Conservation (phyloP, 257 asterid genomes). For the Solanum habrochaites region DNA sequence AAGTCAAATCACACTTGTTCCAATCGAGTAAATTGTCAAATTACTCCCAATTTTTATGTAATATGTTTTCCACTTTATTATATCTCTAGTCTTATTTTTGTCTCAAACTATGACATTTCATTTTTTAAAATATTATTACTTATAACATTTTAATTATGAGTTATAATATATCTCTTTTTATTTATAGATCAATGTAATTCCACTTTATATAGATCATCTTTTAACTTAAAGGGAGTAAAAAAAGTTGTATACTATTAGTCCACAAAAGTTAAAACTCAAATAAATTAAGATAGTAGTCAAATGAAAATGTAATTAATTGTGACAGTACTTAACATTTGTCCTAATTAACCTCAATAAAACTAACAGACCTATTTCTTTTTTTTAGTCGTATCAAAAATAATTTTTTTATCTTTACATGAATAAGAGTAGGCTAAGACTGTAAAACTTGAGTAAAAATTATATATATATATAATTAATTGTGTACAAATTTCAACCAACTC, state of each 20-base stretch:
- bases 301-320: background rate
- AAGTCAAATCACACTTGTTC: background rate
- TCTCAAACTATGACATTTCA: background rate
- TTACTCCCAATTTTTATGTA: background rate
- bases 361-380: background rate
- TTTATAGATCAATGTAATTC: too few species aligned
- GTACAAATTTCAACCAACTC: background rate
- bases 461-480: background rate
- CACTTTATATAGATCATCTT: too few species aligned
- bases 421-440: too few species aligned
- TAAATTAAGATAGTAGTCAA: background rate
- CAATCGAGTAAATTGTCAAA: background rate
- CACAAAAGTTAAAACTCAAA: background rate
- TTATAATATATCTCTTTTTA: too few species aligned
- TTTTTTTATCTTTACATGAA: too few species aligned
- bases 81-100: background rate
- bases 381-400: too few species aligned
- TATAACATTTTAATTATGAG: too few species aligned
- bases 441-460: too few species aligned
- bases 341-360: background rate
- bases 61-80: background rate
- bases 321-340: background rate
- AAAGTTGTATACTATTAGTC: background rate
- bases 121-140: too few species aligned
- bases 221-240: background rate